These are phyloP conservation scores for Massospora cicadina DNA, from an alignment of 371 early-diverging fungal genomes.

Conservation along the genomic window DNA sequence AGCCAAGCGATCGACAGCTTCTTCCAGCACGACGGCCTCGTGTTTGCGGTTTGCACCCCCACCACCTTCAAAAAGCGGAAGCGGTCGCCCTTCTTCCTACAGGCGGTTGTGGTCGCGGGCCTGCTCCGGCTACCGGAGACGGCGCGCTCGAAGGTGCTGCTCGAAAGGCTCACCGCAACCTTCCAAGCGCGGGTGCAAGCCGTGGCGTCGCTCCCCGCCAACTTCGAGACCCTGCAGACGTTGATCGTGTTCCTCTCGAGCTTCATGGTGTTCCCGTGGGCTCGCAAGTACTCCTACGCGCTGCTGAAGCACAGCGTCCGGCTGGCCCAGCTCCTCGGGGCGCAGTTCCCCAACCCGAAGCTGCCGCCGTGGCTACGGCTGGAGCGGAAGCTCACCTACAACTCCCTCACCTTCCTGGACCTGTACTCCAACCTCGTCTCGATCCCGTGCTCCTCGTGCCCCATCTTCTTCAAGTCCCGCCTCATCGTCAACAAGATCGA, in stretches of 20 bases:
- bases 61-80: not conserved
- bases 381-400: not conserved
- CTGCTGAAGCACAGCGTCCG: not conserved
- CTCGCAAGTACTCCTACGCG: not conserved
- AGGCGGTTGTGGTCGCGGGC: not conserved
- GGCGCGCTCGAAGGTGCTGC: not conserved
- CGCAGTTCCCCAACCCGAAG: not conserved
- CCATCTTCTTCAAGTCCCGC: not conserved
- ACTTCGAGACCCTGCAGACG: not conserved
- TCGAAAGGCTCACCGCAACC: not conserved
- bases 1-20: not conserved
- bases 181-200: not conserved
- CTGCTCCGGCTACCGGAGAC: not conserved
- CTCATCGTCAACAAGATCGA: not conserved
- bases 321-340: not conserved
- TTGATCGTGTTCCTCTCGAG: not conserved
- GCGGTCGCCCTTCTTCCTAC: not conserved
- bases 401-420: not conserved
- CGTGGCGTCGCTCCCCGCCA: not conserved
- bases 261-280: not conserved
- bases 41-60: not conserved
- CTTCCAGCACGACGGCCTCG: not conserved
- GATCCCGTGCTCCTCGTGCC: not conserved
- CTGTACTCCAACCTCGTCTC: not conserved
- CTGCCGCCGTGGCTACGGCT: not conserved